Evolutionary conservation across 2,329 filamentous ascomycete genomes (phyloP).

Genomic region (Pseudogymnoascus sp.): DNA sequence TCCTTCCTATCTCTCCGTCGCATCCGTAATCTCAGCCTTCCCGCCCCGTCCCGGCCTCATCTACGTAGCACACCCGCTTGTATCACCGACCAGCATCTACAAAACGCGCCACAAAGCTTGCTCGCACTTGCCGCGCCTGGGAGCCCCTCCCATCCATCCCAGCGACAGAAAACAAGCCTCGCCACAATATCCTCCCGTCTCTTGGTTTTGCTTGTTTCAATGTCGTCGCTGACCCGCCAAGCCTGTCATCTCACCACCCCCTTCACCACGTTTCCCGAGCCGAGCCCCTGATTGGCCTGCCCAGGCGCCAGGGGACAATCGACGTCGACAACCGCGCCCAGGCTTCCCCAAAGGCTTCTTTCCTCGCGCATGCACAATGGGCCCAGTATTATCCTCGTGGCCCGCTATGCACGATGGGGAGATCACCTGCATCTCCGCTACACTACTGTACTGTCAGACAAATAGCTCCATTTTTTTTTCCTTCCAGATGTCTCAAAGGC

Average conservation of each 20-base stretch:
- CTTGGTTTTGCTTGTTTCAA: constrained; percentile 7
- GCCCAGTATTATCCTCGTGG: not conserved
- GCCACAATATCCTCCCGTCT: not conserved
- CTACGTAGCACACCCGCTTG: constrained; percentile 2
- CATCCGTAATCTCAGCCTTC: not conserved
- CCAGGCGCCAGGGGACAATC: not conserved
- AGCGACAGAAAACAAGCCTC: not conserved
- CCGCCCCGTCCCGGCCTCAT: not conserved
- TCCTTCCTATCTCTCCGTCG: not conserved
- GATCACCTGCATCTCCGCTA: not conserved
- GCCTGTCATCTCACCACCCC: not conserved
- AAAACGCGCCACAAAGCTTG: constrained; percentile 5
- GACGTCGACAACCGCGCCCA: not conserved
- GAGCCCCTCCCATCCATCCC: not conserved
- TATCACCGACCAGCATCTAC: not conserved
- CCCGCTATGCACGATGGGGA: constrained; percentile 1
- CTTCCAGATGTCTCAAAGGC: not conserved
- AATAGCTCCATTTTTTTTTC: not conserved
- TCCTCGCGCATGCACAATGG: not conserved
- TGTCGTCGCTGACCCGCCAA: constrained; percentile 1
- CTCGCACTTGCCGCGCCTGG: not conserved
- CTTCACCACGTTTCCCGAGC: not conserved
- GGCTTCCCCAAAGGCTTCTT: not conserved
- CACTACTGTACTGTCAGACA: constrained; percentile 8
- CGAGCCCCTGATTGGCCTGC: not conserved